Percentiles rank a stretch among this genome's conserved stretches.
Evolutionary conservation across 1,284 basidiomycete genomes (phyloP).

Genomic region (Rhizoctonia solani): DNA sequence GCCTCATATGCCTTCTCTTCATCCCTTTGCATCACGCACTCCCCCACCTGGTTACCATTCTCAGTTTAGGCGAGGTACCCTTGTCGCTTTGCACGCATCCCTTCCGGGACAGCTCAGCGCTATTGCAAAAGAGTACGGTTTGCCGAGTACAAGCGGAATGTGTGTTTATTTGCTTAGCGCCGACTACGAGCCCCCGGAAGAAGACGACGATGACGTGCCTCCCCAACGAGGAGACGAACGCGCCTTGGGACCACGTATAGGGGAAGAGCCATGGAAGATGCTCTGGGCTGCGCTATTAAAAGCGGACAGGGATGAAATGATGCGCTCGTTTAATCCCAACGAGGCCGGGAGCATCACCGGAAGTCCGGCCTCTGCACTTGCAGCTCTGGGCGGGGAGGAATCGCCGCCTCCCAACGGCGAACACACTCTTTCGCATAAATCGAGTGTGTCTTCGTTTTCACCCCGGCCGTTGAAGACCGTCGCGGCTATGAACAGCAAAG

Average conservation of each 20-base stretch:
- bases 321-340: conserved; percentile 44
- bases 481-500: conserved; percentile 14
- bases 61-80: conserved; percentile 73
- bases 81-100: conserved; percentile 72
- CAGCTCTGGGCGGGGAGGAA: conserved; percentile 25
- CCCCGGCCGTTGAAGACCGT: conserved; percentile 15
- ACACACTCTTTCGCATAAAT: conserved; percentile 16
- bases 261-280: conserved; percentile 81
- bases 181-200: conserved; percentile 36
- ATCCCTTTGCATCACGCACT: conserved; percentile 54
- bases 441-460: conserved; percentile 5
- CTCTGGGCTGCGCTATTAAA: conserved; percentile 74
- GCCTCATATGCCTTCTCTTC: conserved; percentile 62
- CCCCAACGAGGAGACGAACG: conserved; percentile 48
- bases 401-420: conserved; percentile 31
- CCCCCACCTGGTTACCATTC: conserved; percentile 70
- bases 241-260: conserved; percentile 54
- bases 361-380: conserved; percentile 27
- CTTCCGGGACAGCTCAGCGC: conserved; percentile 71
- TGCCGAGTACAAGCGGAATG: conserved; percentile 77
- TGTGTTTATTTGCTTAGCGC: conserved; percentile 69
- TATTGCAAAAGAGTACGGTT: conserved; percentile 85
- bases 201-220: conserved; percentile 51
- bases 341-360: conserved; percentile 24
- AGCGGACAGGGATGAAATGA: conserved; percentile 61